Evolutionary conservation across 345 rosid species (phyloP).

Genomic region (Pistacia atlantica): DNA sequence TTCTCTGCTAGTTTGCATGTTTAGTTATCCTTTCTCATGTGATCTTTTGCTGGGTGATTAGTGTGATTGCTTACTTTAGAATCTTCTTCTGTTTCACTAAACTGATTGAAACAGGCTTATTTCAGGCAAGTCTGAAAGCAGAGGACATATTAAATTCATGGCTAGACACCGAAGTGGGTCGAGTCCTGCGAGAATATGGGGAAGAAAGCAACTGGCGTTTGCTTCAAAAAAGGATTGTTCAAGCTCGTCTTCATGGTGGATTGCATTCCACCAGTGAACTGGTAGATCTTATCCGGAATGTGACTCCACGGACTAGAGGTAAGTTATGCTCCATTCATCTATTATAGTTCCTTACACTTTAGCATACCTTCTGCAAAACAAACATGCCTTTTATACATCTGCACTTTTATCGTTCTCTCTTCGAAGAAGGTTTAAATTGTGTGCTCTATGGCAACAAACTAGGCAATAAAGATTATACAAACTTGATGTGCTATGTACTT

Average conservation of each 20-base stretch:
- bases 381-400: neutral
- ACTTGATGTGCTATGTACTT: neutral
- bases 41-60: neutral
- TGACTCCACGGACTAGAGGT: slow-evolving; percentile 59
- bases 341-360: neutral
- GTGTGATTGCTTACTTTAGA: slow-evolving; percentile 16
- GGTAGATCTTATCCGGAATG: slow-evolving; percentile 56
- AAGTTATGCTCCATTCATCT: slow-evolving; percentile 9
- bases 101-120: slow-evolving; percentile 37
- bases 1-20: neutral
- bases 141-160: slow-evolving; percentile 83
- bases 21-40: neutral
- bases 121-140: slow-evolving; percentile 78
- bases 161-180: slow-evolving; percentile 81
- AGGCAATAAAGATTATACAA: neutral
- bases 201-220: slow-evolving; percentile 83
- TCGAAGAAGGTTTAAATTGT: neutral
- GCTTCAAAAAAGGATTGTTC: slow-evolving; percentile 70
- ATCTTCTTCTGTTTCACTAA: slow-evolving; percentile 17
- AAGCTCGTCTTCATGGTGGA: slow-evolving; percentile 69
- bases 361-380: neutral
- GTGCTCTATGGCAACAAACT: neutral
- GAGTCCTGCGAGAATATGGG: slow-evolving; percentile 75
- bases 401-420: neutral
- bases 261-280: slow-evolving; percentile 85